Conservation (phyloP, 345 rosid species). For the Luvunga scandens region DNA sequence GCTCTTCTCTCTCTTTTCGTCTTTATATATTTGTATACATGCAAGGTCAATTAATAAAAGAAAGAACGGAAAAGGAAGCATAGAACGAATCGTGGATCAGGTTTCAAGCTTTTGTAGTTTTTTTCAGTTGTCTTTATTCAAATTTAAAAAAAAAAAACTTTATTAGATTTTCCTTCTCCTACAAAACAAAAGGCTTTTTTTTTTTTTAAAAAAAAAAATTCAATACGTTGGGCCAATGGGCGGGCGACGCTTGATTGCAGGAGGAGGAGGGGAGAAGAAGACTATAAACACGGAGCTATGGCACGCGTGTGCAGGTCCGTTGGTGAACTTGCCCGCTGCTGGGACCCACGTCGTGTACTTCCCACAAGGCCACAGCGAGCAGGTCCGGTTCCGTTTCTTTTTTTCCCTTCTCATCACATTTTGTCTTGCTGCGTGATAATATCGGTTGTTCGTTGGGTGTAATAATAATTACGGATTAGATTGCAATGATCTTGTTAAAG, state of each 20-base stretch:
- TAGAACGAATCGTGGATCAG: slow-evolving; percentile 18
- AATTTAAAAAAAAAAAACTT: no score
- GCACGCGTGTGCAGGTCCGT: slow-evolving; percentile 76
- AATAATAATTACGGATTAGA: slow-evolving; percentile 1
- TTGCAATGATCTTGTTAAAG: background rate
- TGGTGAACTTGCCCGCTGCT: slow-evolving; percentile 58
- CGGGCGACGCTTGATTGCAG: slow-evolving; percentile 24
- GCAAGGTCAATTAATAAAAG: background rate
- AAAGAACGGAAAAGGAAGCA: background rate
- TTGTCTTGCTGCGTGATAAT: background rate
- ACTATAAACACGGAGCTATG: slow-evolving; percentile 65
- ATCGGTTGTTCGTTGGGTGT: background rate
- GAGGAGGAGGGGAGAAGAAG: slow-evolving; percentile 40
- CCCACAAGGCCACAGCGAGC: slow-evolving; percentile 83
- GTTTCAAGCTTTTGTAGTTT: background rate
- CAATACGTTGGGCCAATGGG: background rate
- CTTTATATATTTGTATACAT: background rate
- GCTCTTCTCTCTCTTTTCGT: slow-evolving; percentile 6
- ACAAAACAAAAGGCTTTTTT: no score
- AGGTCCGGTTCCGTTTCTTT: slow-evolving; percentile 26
- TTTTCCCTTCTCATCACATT: background rate
- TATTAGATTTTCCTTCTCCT: background rate
- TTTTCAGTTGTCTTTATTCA: background rate
- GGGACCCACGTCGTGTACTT: slow-evolving; percentile 71
- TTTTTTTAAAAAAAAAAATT: no score